Evolutionary conservation across 2,329 filamentous ascomycete genomes (phyloP).

Genomic region (Cyphellophora europaea): DNA sequence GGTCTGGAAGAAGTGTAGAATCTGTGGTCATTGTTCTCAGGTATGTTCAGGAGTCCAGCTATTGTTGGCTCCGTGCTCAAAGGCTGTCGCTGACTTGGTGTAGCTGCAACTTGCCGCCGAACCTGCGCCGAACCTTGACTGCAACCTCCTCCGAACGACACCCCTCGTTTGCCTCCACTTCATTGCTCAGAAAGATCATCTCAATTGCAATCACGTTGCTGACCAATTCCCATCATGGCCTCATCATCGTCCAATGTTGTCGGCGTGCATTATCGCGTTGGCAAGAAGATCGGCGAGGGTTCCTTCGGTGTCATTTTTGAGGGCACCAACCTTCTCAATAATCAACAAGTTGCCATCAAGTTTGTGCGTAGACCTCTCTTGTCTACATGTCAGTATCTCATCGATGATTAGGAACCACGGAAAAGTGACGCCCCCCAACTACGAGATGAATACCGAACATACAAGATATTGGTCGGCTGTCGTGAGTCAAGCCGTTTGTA

Average conservation of each 20-base stretch:
- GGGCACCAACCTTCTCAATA: slow-evolving; percentile 96
- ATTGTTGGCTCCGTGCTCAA: too few species aligned
- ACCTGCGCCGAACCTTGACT: too few species aligned
- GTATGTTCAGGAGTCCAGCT: too few species aligned
- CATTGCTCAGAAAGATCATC: too few species aligned
- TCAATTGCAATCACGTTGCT: too few species aligned
- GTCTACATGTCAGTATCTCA: slow-evolving; percentile 8
- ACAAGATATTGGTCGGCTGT: slow-evolving; percentile 98
- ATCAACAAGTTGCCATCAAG: slow-evolving; percentile 98
- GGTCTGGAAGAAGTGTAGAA: too few species aligned
- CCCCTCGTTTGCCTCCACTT: too few species aligned
- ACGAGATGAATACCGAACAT: slow-evolving; percentile 96
- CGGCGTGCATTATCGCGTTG: slow-evolving; percentile 95
- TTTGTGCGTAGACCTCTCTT: slow-evolving; percentile 72
- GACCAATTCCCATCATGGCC: too few species aligned
- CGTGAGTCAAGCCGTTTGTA: slow-evolving; percentile 55
- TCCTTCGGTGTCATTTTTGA: slow-evolving; percentile 99
- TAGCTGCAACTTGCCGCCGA: too few species aligned
- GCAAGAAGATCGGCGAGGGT: slow-evolving; percentile 98
- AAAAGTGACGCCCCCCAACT: slow-evolving; percentile 98
- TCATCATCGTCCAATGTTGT: slow-evolving; percentile 94
- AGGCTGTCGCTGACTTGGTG: too few species aligned
- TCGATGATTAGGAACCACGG: slow-evolving; percentile 67
- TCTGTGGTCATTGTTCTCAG: too few species aligned
- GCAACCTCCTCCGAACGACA: too few species aligned